phyloP scores from a whole-genome alignment of 169 alveolate genomes.

The Pseudocohnilembus persalinus region DNA sequence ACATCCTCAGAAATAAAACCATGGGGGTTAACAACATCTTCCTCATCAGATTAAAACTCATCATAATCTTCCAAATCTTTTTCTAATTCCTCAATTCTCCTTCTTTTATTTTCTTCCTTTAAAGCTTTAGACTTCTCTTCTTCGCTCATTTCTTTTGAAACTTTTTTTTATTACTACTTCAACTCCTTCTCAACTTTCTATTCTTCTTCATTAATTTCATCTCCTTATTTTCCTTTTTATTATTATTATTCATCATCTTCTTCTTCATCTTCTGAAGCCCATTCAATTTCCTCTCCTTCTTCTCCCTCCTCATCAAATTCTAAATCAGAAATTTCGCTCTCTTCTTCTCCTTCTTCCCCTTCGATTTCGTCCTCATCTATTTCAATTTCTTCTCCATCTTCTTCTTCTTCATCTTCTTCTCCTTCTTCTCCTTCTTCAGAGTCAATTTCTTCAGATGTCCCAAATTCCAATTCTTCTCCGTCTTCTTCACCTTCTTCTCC shows the following conservation, averaged over 20 bases:
- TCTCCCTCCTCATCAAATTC: slow-evolving; percentile 2
- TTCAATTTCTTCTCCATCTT: slow-evolving; percentile 1
- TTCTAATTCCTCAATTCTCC: background rate
- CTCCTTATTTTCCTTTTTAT: slow-evolving; percentile 9
- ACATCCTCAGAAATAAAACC: slow-evolving; percentile 45
- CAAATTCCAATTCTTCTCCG: slow-evolving; percentile 5
- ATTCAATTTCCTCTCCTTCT: slow-evolving; percentile 13
- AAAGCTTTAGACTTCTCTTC: slow-evolving; percentile 29
- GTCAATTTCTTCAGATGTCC: background rate
- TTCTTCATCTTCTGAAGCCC: slow-evolving; percentile 11
- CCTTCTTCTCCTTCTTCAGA: background rate
- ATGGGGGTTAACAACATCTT: slow-evolving; percentile 49
- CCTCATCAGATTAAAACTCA: slow-evolving; percentile 20
- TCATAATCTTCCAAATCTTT: slow-evolving; percentile 25
- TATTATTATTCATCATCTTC: slow-evolving; percentile 20
- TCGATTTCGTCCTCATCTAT: slow-evolving; percentile 29
- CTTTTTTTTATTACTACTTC: slow-evolving; percentile 7
- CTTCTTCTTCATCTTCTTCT: slow-evolving; percentile 19
- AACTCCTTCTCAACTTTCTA: slow-evolving; percentile 12
- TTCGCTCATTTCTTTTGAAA: slow-evolving; percentile 2
- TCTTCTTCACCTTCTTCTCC: slow-evolving; percentile 19
- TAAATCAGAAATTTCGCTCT: background rate
- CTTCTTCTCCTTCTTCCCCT: slow-evolving; percentile 12
- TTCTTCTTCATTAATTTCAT: background rate
- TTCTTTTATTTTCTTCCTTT: slow-evolving; percentile 21